A percentile compares a stretch with the other conserved stretches of the same genome.
phyloP scores from a whole-genome alignment of 495 filamentous ascomycete genomes.

The Neurospora hispaniola region DNA sequence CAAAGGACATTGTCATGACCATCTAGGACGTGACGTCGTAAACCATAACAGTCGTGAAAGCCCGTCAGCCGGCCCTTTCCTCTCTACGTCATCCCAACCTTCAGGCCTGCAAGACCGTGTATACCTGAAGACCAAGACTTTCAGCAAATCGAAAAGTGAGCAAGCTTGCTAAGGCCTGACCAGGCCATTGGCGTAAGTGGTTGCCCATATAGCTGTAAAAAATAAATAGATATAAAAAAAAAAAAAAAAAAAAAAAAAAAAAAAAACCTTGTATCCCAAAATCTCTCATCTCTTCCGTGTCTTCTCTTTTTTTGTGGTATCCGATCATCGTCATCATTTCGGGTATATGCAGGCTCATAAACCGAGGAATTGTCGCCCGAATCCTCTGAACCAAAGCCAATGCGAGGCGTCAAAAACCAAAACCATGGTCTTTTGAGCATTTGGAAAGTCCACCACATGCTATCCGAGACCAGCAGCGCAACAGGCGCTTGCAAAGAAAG shows the following conservation, averaged over 20 bases:
- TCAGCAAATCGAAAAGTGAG: neutral
- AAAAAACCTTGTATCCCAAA: constrained; percentile 16
- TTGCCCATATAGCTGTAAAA: constrained; percentile 27
- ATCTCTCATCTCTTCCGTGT: constrained; percentile 16
- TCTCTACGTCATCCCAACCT: neutral
- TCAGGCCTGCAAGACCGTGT: neutral
- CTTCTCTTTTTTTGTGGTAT: constrained; percentile 11
- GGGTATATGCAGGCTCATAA: constrained; percentile 4
- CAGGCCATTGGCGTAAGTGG: constrained; percentile 19
- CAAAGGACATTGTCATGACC: constrained; percentile 20
- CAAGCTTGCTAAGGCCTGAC: constrained; percentile 3
- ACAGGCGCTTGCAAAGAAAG: neutral
- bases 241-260: too few relatives aligned
- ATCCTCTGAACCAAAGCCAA: neutral
- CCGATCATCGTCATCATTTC: constrained; percentile 19
- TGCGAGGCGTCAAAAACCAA: neutral
- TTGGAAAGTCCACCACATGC: neutral
- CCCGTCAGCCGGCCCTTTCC: neutral
- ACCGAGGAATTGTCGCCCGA: neutral
- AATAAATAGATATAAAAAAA: neutral
- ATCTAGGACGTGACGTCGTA: constrained; percentile 32
- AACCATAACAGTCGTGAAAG: constrained; percentile 30
- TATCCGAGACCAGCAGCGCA: neutral
- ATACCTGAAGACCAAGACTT: neutral
- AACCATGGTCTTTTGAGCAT: neutral